phyloP scores from a whole-genome alignment of 345 rosid genomes.

The Xanthoceras sorbifolium region DNA sequence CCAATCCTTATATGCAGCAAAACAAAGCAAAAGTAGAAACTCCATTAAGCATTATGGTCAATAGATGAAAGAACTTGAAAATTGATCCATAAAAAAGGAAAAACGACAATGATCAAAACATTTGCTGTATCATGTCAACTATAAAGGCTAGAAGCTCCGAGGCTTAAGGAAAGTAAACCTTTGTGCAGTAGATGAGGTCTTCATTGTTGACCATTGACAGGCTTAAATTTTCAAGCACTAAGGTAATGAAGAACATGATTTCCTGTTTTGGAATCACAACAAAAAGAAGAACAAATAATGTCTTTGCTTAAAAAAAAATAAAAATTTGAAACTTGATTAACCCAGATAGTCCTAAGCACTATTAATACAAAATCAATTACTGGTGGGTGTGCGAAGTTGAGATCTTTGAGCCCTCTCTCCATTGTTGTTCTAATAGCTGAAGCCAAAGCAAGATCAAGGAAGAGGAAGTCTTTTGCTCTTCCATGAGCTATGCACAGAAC shows the following conservation, averaged over 20 bases:
- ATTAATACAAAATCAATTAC: conserved; percentile 16
- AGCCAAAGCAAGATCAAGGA: conserved; percentile 46
- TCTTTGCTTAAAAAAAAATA: background rate
- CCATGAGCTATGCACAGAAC: conserved; percentile 27
- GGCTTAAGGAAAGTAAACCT: conserved; percentile 29
- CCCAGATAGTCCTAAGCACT: background rate
- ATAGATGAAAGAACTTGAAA: conserved; percentile 2
- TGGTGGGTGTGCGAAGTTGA: conserved; percentile 23
- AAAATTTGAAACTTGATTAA: background rate
- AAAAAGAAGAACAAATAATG: conserved; percentile 9
- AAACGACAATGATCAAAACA: background rate
- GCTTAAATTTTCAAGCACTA: conserved; percentile 43
- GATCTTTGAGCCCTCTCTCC: conserved; percentile 38
- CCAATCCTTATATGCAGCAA: conserved; percentile 35
- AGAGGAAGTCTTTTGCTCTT: conserved; percentile 39
- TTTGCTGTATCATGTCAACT: background rate
- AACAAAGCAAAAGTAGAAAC: conserved; percentile 10
- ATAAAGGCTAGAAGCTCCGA: conserved; percentile 16
- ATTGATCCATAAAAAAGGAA: background rate
- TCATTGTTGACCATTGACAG: conserved; percentile 43
- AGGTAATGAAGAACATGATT: conserved; percentile 35
- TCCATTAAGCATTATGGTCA: background rate
- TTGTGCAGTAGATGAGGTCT: conserved; percentile 42
- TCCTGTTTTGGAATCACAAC: conserved; percentile 29
- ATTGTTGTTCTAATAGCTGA: conserved; percentile 40